Evolutionary conservation across 2,329 filamentous ascomycete genomes (phyloP), one percentile per base, ranked within the genome.

Genomic region (Pseudodiploospora longispora): DNA sequence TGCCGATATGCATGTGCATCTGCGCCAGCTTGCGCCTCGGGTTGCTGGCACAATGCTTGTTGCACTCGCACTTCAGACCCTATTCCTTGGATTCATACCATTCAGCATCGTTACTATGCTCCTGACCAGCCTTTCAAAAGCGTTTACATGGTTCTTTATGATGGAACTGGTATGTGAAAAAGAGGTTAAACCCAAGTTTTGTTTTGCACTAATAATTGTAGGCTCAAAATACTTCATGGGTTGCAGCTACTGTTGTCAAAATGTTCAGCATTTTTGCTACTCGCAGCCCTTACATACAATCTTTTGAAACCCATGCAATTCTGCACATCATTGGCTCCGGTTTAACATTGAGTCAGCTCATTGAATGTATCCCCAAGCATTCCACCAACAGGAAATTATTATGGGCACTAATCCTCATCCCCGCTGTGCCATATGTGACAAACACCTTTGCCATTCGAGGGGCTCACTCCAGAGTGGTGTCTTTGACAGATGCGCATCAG

Each of bases 101-200:
- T 49, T 42, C 3, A 36, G 50, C 0, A 5, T 56, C 7, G 31
- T 46, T 3, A 32, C 49, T 1, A 49, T 50, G 0, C 6, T 65
- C 1, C 10, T 49, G 0, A 34, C 64, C 2, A 64, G 59, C 0
- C 27, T 57, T 0, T 38, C 50, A 0, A 69, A 68, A 27, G 58
- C 60, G 0, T 44, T 54, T 0, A 52, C 57, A 2, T 71, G 66
- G 65, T 63, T 56, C 42, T 67, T 61, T 29, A 52, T 50, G 0
- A 56, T 61, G 3, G 55, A 57, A 36, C 49, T 56, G 6, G 64
- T 69, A 50, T 5, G 60, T 51, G 1, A 6, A 4, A 4, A 10
- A 30, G n/a, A 32, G 5, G 6, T 27, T 4, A 4, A 6, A 2
- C 0, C 0, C 6, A 1, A 6, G 0, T n/a, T 0, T 3, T 1